These are phyloP conservation scores for Coemansia sp. DNA, from an alignment of 192 early-diverging fungal genomes.

Conservation along the genomic window DNA sequence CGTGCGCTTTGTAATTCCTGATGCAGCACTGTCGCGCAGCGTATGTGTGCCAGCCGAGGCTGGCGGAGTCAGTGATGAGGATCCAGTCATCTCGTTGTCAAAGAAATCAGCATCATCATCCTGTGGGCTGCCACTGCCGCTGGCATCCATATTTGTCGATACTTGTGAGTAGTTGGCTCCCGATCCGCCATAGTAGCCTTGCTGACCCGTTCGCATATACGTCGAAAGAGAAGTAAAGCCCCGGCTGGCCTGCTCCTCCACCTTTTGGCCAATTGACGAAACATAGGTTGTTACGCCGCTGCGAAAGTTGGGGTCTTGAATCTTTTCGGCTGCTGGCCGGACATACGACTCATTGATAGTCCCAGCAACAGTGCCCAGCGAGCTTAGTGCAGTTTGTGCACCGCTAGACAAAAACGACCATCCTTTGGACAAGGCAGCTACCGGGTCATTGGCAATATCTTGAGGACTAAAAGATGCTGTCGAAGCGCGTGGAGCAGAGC, in stretches of 20 bases:
- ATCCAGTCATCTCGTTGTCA: slow-evolving; percentile 25
- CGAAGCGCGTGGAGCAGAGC: slow-evolving; percentile 13
- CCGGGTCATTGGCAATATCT: slow-evolving; percentile 68
- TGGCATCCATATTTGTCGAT: not conserved
- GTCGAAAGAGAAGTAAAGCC: slow-evolving; percentile 36
- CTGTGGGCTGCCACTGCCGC: not conserved
- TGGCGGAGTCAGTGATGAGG: slow-evolving; percentile 25
- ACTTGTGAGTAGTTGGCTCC: slow-evolving; percentile 28
- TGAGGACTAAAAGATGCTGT: slow-evolving; percentile 36
- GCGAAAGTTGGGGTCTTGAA: slow-evolving; percentile 67
- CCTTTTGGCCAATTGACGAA: slow-evolving; percentile 51
- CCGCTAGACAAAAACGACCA: slow-evolving; percentile 64
- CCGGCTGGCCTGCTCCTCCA: slow-evolving; percentile 37
- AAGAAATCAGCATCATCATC: slow-evolving; percentile 31
- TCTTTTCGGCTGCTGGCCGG: slow-evolving; percentile 61
- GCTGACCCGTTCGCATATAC: slow-evolving; percentile 39
- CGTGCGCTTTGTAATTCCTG: slow-evolving; percentile 15
- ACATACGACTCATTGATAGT: slow-evolving; percentile 66
- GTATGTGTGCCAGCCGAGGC: slow-evolving; percentile 12
- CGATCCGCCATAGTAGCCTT: slow-evolving; percentile 6
- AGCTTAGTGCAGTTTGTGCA: slow-evolving; percentile 49
- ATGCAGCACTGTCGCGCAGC: not conserved
- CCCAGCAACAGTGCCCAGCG: slow-evolving; percentile 42
- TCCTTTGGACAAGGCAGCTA: slow-evolving; percentile 66
- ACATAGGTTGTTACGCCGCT: slow-evolving; percentile 64